phyloP scores from a whole-genome alignment of 805 yeast genomes.

The Danielia oregonensis region DNA sequence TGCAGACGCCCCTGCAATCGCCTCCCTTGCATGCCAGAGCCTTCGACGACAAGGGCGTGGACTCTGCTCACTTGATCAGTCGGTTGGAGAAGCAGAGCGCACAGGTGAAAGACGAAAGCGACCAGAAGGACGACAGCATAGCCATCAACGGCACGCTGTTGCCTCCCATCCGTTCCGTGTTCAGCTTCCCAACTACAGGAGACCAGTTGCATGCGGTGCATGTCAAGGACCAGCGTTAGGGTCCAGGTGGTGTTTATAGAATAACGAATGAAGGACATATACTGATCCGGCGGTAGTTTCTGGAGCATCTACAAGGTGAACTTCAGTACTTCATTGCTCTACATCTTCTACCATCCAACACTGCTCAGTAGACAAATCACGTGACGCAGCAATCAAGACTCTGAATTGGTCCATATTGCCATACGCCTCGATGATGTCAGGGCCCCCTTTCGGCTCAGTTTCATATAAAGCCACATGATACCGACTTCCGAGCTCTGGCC shows the following conservation, averaged over 20 bases:
- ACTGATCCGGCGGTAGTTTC: no score
- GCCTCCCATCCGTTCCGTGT: slow-evolving; percentile 41
- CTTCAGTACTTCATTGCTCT: no score
- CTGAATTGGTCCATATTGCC: no score
- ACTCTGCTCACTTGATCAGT: slow-evolving; percentile 21
- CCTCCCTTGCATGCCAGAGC: slow-evolving; percentile 38
- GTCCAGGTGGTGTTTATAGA: slow-evolving; percentile 1
- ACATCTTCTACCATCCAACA: no score
- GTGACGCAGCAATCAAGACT: no score
- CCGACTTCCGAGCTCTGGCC: no score
- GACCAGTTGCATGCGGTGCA: slow-evolving; percentile 1
- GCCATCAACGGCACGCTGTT: slow-evolving; percentile 39
- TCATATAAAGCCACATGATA: no score
- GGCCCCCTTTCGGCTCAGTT: no score
- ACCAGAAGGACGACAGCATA: slow-evolving; percentile 22
- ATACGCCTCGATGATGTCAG: no score
- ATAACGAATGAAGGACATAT: no score
- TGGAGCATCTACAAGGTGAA: no score
- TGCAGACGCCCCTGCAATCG: slow-evolving; percentile 47
- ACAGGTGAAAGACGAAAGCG: slow-evolving; percentile 8
- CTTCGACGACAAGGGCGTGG: slow-evolving; percentile 13
- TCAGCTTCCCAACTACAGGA: slow-evolving; percentile 19
- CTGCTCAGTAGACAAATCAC: no score
- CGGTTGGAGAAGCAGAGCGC: slow-evolving; percentile 22
- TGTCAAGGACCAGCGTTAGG: slow-evolving; percentile 1